Evolutionary conservation across 352 stramenopile genomes (phyloP).

Genomic region (Phytophthora syringae): DNA sequence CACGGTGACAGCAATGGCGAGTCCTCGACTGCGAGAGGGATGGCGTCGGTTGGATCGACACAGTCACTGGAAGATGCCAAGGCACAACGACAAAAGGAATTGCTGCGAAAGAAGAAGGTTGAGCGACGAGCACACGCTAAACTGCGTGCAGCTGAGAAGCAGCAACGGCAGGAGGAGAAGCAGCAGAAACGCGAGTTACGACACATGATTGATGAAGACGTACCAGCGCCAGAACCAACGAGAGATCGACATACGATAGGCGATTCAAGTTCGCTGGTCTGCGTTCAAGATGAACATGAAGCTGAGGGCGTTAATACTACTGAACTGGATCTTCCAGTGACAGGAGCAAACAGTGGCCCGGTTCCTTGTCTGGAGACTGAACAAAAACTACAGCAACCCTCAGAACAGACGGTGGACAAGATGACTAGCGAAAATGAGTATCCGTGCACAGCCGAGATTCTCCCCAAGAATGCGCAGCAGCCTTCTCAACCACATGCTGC

Average conservation of each 20-base stretch:
- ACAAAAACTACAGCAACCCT: not conserved
- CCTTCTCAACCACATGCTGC: slow-evolving; percentile 28
- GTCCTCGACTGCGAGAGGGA: not conserved
- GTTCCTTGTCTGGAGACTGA: not conserved
- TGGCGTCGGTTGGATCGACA: slow-evolving; percentile 13
- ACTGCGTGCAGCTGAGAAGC: slow-evolving; percentile 37
- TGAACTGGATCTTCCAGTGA: not conserved
- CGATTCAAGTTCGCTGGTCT: slow-evolving; percentile 2
- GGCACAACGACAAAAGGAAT: slow-evolving; percentile 49
- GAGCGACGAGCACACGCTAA: slow-evolving; percentile 56
- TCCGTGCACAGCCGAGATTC: slow-evolving; percentile 4
- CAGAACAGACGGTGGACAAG: not conserved
- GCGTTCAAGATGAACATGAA: not conserved
- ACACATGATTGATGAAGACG: slow-evolving; percentile 22
- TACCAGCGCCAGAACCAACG: not conserved
- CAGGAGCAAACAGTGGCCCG: not conserved
- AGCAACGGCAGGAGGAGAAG: slow-evolving; percentile 24
- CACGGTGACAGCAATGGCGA: slow-evolving; percentile 15
- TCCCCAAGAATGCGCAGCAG: slow-evolving; percentile 22
- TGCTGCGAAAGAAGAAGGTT: slow-evolving; percentile 56
- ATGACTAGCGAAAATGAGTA: not conserved
- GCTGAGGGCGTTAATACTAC: not conserved
- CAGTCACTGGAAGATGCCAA: slow-evolving; percentile 28
- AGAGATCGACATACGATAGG: not conserved
- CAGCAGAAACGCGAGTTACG: slow-evolving; percentile 20